These are phyloP conservation scores for Panaeolus papilionaceus DNA, from an alignment of 768 basidiomycete species.

Conservation along the genomic window DNA sequence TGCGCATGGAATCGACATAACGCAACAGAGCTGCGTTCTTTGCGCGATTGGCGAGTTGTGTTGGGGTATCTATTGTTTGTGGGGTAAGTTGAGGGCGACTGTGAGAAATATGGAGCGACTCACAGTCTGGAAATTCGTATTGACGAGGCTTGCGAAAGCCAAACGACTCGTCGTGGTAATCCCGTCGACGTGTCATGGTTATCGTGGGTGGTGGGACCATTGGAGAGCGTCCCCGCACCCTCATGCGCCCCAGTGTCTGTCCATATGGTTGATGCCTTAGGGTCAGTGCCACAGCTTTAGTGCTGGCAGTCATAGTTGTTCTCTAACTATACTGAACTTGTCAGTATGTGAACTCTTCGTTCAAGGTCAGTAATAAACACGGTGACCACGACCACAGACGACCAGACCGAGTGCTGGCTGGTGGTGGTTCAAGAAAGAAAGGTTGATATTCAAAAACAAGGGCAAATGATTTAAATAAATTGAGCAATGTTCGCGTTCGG, in stretches of 20 bases:
- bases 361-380: not conserved
- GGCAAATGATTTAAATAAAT: slow-evolving; percentile 5
- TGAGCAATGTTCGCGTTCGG: slow-evolving; percentile 10
- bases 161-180: slow-evolving; percentile 82
- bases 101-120: slow-evolving; percentile 32
- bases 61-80: slow-evolving; percentile 57
- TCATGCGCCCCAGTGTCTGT: not conserved
- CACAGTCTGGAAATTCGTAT: slow-evolving; percentile 77
- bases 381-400: not conserved
- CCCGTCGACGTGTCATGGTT: slow-evolving; percentile 21
- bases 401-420: slow-evolving; percentile 5
- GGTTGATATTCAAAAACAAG: slow-evolving; percentile 8
- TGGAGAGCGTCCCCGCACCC: slow-evolving; percentile 4
- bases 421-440: not conserved
- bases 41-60: slow-evolving; percentile 71
- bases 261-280: not conserved
- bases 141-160: slow-evolving; percentile 72
- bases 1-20: slow-evolving; percentile 89
- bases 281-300: not conserved
- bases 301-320: slow-evolving; percentile 3
- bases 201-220: slow-evolving; percentile 4
- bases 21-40: slow-evolving; percentile 77
- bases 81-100: slow-evolving; percentile 1
- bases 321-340: slow-evolving; percentile 2
- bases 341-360: not conserved